phyloP scores from a whole-genome alignment of 495 filamentous ascomycete genomes.

The Umbilicaria muhlenbergii region DNA sequence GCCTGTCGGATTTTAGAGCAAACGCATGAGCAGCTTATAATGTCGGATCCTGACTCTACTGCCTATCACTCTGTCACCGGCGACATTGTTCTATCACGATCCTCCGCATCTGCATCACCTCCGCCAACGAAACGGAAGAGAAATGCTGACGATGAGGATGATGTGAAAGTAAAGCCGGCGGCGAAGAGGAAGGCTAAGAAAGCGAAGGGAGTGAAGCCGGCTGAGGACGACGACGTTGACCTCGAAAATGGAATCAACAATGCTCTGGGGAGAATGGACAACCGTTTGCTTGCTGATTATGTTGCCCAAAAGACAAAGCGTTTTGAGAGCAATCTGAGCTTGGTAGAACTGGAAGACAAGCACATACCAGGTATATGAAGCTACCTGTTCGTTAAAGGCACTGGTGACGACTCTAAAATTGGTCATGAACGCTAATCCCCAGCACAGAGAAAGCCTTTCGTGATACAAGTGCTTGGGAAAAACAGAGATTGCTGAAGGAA shows the following conservation, averaged over 20 bases:
- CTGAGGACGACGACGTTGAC: constrained; percentile 43
- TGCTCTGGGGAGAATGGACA: constrained; percentile 69
- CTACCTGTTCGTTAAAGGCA: background rate
- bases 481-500: constrained; percentile 45
- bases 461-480: constrained; percentile 60
- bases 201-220: constrained; percentile 29
- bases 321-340: constrained; percentile 65
- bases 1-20: no score
- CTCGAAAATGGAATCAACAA: constrained; percentile 57
- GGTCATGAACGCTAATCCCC: constrained; percentile 6
- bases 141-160: background rate
- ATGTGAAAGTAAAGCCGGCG: background rate
- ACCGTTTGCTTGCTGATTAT: constrained; percentile 69
- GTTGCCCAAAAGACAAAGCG: constrained; percentile 59
- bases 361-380: constrained; percentile 55
- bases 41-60: background rate
- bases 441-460: constrained; percentile 35
- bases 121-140: background rate
- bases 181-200: constrained; percentile 36
- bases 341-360: constrained; percentile 67
- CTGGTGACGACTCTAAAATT: background rate
- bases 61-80: background rate
- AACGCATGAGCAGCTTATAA: no score
- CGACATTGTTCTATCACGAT: background rate
- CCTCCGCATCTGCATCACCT: background rate